Evolutionary conservation across 169 alveolate species (phyloP).

Genomic region (Plasmodium coatneyi): DNA sequence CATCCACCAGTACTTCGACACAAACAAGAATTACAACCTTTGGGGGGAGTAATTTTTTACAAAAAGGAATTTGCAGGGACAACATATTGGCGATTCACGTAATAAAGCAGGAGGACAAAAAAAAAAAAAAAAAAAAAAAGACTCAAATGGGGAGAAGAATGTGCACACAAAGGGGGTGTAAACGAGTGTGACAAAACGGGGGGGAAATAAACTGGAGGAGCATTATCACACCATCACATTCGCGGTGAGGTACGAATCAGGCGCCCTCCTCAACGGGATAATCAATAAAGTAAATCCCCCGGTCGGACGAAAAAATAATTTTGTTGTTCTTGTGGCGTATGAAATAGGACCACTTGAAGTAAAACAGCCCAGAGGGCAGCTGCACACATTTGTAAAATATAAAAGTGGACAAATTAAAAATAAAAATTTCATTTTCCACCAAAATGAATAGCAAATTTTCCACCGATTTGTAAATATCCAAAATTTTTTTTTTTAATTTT

Average conservation of each 20-base stretch:
- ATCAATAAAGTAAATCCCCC: conserved; percentile 69
- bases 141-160: conserved; percentile 1
- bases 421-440: conserved; percentile 68
- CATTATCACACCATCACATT: background rate
- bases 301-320: conserved; percentile 67
- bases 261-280: conserved; percentile 50
- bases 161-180: background rate
- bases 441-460: conserved; percentile 74
- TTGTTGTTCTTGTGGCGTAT: conserved; percentile 64
- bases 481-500: conserved; percentile 69
- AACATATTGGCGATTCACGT: background rate
- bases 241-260: background rate
- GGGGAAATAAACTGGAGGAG: background rate
- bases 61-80: conserved; percentile 2
- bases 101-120: background rate
- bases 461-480: conserved; percentile 67
- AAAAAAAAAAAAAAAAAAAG: background rate
- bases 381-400: conserved; percentile 53
- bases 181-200: background rate
- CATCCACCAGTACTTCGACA: conserved; percentile 40
- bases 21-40: conserved; percentile 30
- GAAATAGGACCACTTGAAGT: conserved; percentile 75
- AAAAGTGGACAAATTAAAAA: conserved; percentile 70
- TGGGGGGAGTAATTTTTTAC: conserved; percentile 12
- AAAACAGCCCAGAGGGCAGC: conserved; percentile 60